A percentile compares a stretch with the other conserved stretches of the same genome.
Evolutionary conservation across 1,139 yeast species (phyloP).

Genomic region (Sugiyamaella grinbergsii): DNA sequence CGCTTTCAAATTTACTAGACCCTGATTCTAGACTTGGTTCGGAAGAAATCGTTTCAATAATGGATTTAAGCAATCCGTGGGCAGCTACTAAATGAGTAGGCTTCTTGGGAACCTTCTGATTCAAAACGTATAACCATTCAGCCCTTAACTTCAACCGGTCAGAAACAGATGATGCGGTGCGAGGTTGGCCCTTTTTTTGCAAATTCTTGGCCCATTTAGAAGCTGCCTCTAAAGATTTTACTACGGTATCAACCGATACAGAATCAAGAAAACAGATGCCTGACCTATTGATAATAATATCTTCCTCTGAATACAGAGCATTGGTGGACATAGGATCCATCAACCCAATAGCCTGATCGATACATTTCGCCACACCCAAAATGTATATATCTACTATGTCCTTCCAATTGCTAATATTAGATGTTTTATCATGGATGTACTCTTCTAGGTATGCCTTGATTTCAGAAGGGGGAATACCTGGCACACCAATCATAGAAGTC

Average conservation of each 20-base stretch:
- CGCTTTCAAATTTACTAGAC: conserved; percentile 11
- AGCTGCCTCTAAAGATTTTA: conserved; percentile 32
- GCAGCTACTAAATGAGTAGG: conserved; percentile 28
- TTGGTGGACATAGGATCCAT: conserved; percentile 26
- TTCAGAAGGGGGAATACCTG: conserved; percentile 15
- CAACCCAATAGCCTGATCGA: conserved; percentile 29
- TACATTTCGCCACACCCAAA: conserved; percentile 35
- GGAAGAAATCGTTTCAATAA: conserved; percentile 6
- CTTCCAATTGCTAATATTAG: conserved; percentile 28
- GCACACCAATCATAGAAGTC: conserved; percentile 17
- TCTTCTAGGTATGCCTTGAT: conserved; percentile 22
- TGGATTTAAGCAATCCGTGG: conserved; percentile 18
- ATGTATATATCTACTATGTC: conserved; percentile 34
- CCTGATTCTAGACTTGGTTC: not conserved
- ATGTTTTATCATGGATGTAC: conserved; percentile 18
- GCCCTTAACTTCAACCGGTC: conserved; percentile 30
- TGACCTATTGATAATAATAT: conserved; percentile 32
- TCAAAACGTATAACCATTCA: conserved; percentile 30
- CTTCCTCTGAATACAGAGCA: conserved; percentile 40
- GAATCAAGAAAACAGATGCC: conserved; percentile 33
- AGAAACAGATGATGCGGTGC: conserved; percentile 5
- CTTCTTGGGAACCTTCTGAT: conserved; percentile 30
- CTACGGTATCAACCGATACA: conserved; percentile 28
- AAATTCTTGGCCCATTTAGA: conserved; percentile 26
- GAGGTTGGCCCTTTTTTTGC: conserved; percentile 17